Conservation (phyloP, 2,329 filamentous ascomycete genomes). For the Didymella sp. region DNA sequence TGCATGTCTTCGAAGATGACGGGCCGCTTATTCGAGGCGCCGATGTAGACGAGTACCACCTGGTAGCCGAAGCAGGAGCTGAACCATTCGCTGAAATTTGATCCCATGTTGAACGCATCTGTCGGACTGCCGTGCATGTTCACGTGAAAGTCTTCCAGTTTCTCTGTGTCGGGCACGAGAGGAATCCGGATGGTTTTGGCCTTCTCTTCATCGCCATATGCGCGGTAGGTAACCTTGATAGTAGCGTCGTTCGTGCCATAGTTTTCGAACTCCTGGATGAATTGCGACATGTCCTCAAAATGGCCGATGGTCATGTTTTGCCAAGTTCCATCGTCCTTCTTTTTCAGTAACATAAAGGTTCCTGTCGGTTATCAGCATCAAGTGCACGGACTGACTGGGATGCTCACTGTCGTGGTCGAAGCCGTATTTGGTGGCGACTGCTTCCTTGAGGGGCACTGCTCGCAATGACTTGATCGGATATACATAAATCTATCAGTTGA, state of each 20-base stretch:
- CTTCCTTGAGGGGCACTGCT: constrained; percentile 47
- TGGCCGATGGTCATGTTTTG: constrained; percentile 54
- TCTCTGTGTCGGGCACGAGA: constrained; percentile 47
- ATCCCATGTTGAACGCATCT: constrained; percentile 53
- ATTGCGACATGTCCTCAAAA: constrained; percentile 52
- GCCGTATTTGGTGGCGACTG: constrained; percentile 53
- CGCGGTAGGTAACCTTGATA: constrained; percentile 51
- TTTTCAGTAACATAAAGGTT: constrained; percentile 52
- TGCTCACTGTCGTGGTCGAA: constrained; percentile 53
- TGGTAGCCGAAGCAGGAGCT: constrained; percentile 53
- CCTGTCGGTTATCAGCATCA: constrained; percentile 24
- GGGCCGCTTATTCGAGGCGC: constrained; percentile 47
- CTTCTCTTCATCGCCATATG: constrained; percentile 39
- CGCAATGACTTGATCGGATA: constrained; percentile 59
- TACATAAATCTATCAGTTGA: constrained; percentile 48
- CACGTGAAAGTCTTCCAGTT: constrained; percentile 49
- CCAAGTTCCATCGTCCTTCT: constrained; percentile 42
- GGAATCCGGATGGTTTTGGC: constrained; percentile 49
- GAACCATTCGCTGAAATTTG: constrained; percentile 54
- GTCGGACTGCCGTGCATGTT: constrained; percentile 55
- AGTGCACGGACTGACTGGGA: neutral
- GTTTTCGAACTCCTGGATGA: constrained; percentile 49
- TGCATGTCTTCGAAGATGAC: constrained; percentile 50
- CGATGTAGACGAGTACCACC: constrained; percentile 54
- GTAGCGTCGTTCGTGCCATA: constrained; percentile 38